A percentile compares a stretch with the other conserved stretches of the same genome.
Evolutionary conservation across 352 stramenopile genomes (phyloP).

Genomic region (Phytopythium vexans): DNA sequence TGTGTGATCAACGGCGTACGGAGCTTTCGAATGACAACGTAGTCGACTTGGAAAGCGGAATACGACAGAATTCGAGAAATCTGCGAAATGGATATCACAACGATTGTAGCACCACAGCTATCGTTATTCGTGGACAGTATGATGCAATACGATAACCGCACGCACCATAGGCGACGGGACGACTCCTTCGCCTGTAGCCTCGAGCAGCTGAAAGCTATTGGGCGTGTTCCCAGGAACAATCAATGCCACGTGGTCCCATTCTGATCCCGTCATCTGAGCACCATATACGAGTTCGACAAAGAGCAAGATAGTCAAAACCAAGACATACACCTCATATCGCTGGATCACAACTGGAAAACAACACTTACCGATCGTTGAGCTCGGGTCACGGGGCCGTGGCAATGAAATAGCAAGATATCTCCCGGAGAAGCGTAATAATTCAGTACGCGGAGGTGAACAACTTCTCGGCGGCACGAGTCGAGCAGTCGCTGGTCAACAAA

Average conservation of each 20-base stretch:
- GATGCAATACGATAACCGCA: not conserved
- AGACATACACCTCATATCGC: not conserved
- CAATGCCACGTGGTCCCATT: constrained; percentile 67
- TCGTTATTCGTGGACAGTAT: not conserved
- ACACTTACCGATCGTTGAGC: constrained; percentile 45
- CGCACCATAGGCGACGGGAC: constrained; percentile 43
- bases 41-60: constrained; percentile 40
- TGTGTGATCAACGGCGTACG: constrained; percentile 45
- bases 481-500: not conserved
- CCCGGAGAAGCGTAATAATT: constrained; percentile 44
- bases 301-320: not conserved
- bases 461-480: constrained; percentile 21
- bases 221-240: constrained; percentile 29
- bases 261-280: constrained; percentile 41
- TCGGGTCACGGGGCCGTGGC: constrained; percentile 34
- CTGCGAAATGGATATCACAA: constrained; percentile 4
- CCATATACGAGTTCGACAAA: not conserved
- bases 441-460: constrained; percentile 61
- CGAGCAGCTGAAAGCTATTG: constrained; percentile 34
- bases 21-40: constrained; percentile 45
- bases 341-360: not conserved
- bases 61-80: constrained; percentile 20
- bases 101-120: not conserved
- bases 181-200: constrained; percentile 66
- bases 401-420: constrained; percentile 63